Percentiles rank a stretch among this genome's conserved stretches.
phyloP scores from a whole-genome alignment of 805 yeast genomes.

The Jamesozyma spencerorum region DNA sequence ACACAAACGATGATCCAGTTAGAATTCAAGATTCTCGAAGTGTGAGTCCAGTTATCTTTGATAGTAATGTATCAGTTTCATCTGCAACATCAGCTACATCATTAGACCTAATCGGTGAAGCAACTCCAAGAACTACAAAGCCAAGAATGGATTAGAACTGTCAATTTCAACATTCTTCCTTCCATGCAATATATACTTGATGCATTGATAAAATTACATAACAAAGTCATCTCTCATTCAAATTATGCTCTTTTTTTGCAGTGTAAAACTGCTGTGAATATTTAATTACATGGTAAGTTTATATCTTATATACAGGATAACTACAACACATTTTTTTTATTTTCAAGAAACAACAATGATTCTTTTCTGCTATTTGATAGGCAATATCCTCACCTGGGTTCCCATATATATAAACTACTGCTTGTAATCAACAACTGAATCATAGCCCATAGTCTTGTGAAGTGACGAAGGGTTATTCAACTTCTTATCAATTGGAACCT shows the following conservation, averaged over 20 bases:
- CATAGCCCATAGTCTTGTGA: slow-evolving; percentile 34
- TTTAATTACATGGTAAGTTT: too few species aligned
- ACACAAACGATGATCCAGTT: slow-evolving; percentile 4
- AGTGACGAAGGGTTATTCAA: slow-evolving; percentile 52
- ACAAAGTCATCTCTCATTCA: too few species aligned
- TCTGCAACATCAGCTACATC: slow-evolving; percentile 31
- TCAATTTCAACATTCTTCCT: background rate
- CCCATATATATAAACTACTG: too few species aligned
- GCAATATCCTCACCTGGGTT: background rate
- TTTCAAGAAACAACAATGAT: background rate
- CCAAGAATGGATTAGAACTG: slow-evolving; percentile 2
- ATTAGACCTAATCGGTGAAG: slow-evolving; percentile 11
- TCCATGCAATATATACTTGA: background rate
- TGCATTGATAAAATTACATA: too few species aligned
- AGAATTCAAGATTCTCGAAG: slow-evolving; percentile 4
- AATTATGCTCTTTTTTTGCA: too few species aligned
- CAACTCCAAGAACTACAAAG: slow-evolving; percentile 3
- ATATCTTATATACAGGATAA: background rate
- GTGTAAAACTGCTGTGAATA: too few species aligned
- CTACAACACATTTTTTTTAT: background rate
- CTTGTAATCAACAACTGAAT: slow-evolving; percentile 17
- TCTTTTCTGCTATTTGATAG: background rate
- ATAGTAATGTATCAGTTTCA: slow-evolving; percentile 14
- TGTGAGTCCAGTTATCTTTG: slow-evolving; percentile 28
- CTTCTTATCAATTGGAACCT: slow-evolving; percentile 43